Conservation (phyloP, 2,329 filamentous ascomycete genomes). For the Clarireedia paspali region DNA sequence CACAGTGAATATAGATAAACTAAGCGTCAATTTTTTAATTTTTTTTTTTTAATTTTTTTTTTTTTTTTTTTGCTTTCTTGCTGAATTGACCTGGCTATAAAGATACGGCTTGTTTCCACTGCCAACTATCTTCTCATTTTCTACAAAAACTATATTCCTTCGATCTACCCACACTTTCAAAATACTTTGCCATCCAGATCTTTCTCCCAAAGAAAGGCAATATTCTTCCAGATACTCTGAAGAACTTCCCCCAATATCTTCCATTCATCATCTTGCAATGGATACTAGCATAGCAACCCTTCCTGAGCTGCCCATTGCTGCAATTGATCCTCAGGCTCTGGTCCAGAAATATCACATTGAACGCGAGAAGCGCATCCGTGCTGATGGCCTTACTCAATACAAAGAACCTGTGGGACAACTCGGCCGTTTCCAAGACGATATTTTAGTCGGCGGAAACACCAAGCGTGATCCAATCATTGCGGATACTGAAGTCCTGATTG, state of each 20-base stretch:
- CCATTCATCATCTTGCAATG: background rate
- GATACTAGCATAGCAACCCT: slow-evolving; percentile 3
- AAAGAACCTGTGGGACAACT: slow-evolving; percentile 5
- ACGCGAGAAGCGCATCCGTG: slow-evolving; percentile 5
- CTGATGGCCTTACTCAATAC: slow-evolving; percentile 7
- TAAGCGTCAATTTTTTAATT: too few relatives aligned
- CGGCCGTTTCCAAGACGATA: slow-evolving; percentile 1
- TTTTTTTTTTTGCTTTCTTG: too few relatives aligned
- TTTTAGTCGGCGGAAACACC: background rate
- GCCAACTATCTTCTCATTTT: too few relatives aligned
- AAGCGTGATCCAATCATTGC: slow-evolving; percentile 2
- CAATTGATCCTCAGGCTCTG: background rate
- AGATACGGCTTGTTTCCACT: too few relatives aligned
- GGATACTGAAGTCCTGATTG: slow-evolving; percentile 28
- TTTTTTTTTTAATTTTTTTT: too few relatives aligned
- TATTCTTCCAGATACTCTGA: background rate
- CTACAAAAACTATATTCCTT: too few relatives aligned
- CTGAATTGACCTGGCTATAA: too few relatives aligned
- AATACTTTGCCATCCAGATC: too few relatives aligned
- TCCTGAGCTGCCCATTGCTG: background rate
- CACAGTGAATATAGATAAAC: too few relatives aligned
- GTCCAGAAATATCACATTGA: slow-evolving; percentile 3
- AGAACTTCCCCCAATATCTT: background rate
- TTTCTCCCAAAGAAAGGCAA: too few relatives aligned
- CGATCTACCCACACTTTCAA: too few relatives aligned